Evolutionary conservation across 768 basidiomycete genomes (phyloP).

Genomic region (Brasilioporus rufonigricans): DNA sequence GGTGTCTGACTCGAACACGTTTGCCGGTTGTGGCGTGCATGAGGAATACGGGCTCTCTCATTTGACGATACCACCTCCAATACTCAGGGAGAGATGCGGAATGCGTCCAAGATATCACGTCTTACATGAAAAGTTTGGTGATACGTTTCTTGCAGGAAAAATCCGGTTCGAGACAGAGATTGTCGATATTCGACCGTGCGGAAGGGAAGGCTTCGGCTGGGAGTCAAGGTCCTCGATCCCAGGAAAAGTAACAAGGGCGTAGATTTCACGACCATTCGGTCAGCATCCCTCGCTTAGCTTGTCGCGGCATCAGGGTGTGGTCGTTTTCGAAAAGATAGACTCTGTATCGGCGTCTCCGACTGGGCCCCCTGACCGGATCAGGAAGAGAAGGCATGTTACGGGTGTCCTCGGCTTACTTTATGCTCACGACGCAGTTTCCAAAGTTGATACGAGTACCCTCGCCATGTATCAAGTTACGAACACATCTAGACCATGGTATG

Average conservation of each 20-base stretch:
- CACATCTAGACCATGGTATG: slow-evolving; percentile 48
- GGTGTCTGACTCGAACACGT: background rate
- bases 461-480: slow-evolving; percentile 45
- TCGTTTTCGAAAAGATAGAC: slow-evolving; percentile 53
- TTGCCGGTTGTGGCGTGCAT: slow-evolving; percentile 48
- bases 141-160: slow-evolving; percentile 42
- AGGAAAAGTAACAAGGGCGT: too few relatives aligned
- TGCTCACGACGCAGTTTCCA: background rate
- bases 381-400: slow-evolving; percentile 53
- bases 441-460: slow-evolving; percentile 53
- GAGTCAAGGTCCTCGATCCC: too few relatives aligned
- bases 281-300: slow-evolving; percentile 52
- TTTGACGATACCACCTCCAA: slow-evolving; percentile 48
- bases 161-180: slow-evolving; percentile 51
- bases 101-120: slow-evolving; percentile 49
- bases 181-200: slow-evolving; percentile 38
- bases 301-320: slow-evolving; percentile 44
- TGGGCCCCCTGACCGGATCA: slow-evolving; percentile 53
- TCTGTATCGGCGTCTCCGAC: slow-evolving; percentile 44
- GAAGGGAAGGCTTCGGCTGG: slow-evolving; percentile 38
- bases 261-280: background rate
- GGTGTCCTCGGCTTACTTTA: background rate
- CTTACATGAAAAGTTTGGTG: slow-evolving; percentile 55
- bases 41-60: slow-evolving; percentile 62
- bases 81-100: slow-evolving; percentile 17